Evolutionary conservation across 148 eudicot species (phyloP).

Genomic region (Arctostaphylos glauca): DNA sequence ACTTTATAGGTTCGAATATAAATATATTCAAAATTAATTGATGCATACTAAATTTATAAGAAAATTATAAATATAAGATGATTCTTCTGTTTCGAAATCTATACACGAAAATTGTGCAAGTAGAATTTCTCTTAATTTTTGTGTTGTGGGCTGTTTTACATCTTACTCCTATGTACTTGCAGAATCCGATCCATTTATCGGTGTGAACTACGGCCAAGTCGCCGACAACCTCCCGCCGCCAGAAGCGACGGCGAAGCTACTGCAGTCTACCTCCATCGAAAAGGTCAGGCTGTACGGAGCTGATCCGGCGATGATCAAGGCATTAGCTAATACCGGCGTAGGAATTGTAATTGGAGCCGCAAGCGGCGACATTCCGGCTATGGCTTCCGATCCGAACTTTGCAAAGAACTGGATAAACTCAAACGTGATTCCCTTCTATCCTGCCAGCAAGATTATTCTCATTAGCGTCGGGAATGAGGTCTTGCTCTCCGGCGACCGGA

Average conservation of each 20-base stretch:
- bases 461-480: conserved; percentile 87
- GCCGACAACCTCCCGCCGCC: conserved; percentile 93
- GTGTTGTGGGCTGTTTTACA: too few relatives aligned
- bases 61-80: too few relatives aligned
- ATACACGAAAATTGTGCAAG: too few relatives aligned
- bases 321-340: conserved; percentile 66
- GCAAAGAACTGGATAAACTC: conserved; percentile 74
- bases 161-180: conserved; percentile 10
- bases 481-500: conserved; percentile 54
- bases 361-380: conserved; percentile 75
- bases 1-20: too few relatives aligned
- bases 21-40: too few relatives aligned
- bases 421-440: conserved; percentile 62
- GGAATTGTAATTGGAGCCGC: conserved; percentile 71
- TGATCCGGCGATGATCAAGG: conserved; percentile 77
- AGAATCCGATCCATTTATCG: conserved; percentile 70
- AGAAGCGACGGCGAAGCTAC: conserved; percentile 56
- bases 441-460: conserved; percentile 62
- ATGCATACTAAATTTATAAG: too few relatives aligned
- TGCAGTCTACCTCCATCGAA: conserved; percentile 58
- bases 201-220: conserved; percentile 77
- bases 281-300: conserved; percentile 79
- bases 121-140: too few relatives aligned
- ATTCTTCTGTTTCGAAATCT: too few relatives aligned
- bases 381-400: conserved; percentile 69